These are phyloP conservation scores for Senna tora DNA, from an alignment of 306 rosid species.

Conservation along the genomic window DNA sequence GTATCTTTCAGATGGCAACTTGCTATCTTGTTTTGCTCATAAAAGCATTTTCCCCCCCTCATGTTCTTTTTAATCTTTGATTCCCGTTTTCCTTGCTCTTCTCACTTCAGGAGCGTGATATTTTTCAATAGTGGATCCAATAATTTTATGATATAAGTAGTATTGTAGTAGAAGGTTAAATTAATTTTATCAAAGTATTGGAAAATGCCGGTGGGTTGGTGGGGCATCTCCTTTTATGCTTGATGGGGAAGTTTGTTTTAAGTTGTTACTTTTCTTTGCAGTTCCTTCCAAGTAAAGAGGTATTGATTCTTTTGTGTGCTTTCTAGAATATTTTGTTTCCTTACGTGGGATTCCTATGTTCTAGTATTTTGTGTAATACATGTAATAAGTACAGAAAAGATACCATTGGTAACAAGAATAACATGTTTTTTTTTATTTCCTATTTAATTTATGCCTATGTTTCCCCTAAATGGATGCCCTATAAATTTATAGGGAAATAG, in stretches of 20 bases:
- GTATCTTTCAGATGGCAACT: neutral
- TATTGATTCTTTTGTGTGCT: constrained; percentile 26
- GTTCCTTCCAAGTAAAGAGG: constrained; percentile 28
- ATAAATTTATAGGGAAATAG: neutral
- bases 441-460: neutral
- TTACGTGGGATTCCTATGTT: constrained; percentile 10
- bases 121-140: neutral
- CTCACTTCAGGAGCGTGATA: neutral
- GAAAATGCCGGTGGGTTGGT: constrained; percentile 6
- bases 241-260: constrained; percentile 1
- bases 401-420: constrained; percentile 14
- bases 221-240: constrained; percentile 1
- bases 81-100: neutral
- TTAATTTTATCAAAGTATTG: neutral
- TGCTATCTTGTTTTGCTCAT: neutral
- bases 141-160: neutral
- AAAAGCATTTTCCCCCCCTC: neutral
- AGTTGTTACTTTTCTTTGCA: constrained; percentile 1
- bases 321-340: neutral
- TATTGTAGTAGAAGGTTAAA: too few relatives aligned
- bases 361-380: constrained; percentile 24
- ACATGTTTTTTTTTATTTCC: too few relatives aligned
- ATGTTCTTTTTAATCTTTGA: neutral
- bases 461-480: neutral
- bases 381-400: constrained; percentile 18